Evolutionary conservation across 192 early-diverging fungal species (phyloP), one percentile per base, ranked within the genome.

Genomic region (Glomus cerebriforme): DNA sequence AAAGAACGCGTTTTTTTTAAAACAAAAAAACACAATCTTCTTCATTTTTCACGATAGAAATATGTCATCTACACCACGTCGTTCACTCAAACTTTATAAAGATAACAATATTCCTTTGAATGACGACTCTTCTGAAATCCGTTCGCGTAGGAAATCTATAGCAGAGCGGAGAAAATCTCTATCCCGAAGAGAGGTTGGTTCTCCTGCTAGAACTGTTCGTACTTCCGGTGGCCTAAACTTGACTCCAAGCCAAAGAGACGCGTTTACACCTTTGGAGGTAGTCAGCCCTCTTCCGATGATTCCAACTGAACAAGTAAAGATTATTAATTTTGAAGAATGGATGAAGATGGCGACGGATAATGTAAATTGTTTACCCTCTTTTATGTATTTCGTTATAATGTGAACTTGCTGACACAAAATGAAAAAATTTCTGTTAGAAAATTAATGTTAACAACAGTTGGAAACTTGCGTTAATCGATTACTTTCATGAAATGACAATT

Each of bases 391-490:
- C 47, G 3, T 39, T 39, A 5, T 39, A 39, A 2, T 9, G 5
- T 19, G 3, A 22, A 54, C 3, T 54, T 54, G 17, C 15, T 6
- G 13, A 22, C 13, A 54, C 5, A 19, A 13, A 39, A 39, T 39
- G 7, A 39, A 39, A 54, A 54, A 22, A 17, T 54, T 54, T 54
- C 7, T 26, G 29, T 17, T 85, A 96, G 93, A 98, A 98, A 92
- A 97, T 99, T 81, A 99, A 95, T 80, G 90, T 90, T 1, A 87
- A 88, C 80, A 99, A 99, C 85, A 95, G 92, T 49, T 99, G 96
- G 96, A 95, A 97, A 79, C 91, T 99, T 81, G 96, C 95, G 15
- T 86, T 99, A n/a, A 98, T 99, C 79, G 96, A 99, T 84, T 98
- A 96, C 81, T 99, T 99, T 80, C 91, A 95, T 81, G 96, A 99